phyloP scores from a whole-genome alignment of 768 basidiomycete genomes.

The Pleurotus eryngii region DNA sequence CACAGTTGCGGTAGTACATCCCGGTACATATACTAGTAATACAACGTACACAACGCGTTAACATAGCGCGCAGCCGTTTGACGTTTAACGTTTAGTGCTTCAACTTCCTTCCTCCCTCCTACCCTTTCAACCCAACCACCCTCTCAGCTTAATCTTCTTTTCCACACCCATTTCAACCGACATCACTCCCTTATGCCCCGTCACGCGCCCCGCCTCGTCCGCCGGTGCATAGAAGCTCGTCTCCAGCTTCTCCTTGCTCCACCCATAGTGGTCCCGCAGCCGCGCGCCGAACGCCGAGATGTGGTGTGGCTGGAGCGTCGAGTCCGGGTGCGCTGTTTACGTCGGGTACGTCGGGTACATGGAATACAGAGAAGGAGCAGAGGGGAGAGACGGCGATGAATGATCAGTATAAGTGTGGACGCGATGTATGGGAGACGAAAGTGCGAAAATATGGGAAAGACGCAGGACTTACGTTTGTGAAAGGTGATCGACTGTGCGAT shows the following conservation, averaged over 20 bases:
- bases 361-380: neutral
- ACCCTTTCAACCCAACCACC: too few relatives aligned
- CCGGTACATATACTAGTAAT: too few relatives aligned
- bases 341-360: neutral
- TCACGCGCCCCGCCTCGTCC: too few relatives aligned
- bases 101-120: too few relatives aligned
- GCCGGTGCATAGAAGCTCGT: neutral
- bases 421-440: neutral
- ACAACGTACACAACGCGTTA: too few relatives aligned
- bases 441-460: neutral
- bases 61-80: too few relatives aligned
- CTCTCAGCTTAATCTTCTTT: too few relatives aligned
- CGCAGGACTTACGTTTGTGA: slow-evolving; percentile 59
- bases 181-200: too few relatives aligned
- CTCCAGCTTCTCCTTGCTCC: slow-evolving; percentile 49
- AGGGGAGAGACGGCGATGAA: slow-evolving; percentile 6
- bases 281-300: slow-evolving; percentile 54
- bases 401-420: neutral
- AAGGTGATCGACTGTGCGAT: slow-evolving; percentile 60
- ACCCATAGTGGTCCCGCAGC: slow-evolving; percentile 64
- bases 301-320: slow-evolving; percentile 50
- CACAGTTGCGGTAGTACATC: too few relatives aligned
- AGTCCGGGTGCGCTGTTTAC: slow-evolving; percentile 65
- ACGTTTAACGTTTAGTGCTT: too few relatives aligned
- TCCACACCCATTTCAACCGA: too few relatives aligned